Base-by-base conservation (phyloP, 352 stramenopile genomes). In the Globisporangium camurandrum region DNA sequence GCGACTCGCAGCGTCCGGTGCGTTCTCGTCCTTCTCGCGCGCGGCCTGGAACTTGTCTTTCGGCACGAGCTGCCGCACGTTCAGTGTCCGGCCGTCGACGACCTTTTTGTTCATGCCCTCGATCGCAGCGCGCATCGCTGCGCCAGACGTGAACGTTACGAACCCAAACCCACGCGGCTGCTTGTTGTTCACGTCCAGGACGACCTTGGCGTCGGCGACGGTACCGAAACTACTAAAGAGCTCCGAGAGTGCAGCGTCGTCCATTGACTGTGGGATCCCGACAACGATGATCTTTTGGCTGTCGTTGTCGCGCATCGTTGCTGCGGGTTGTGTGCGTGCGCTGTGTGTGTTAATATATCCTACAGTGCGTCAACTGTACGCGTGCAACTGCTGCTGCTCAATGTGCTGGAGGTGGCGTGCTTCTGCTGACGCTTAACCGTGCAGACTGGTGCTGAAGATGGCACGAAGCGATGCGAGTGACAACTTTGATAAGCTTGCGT, bases 231-330 rank as follows among this genome's bases (percentile, higher is more conserved):
- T 51, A 23, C 61, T 66, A 59, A 93, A 93, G n/a, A 93, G 62
- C 24, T 88, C 79, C 19, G 57, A 69, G 16, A 93, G 57, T 27
- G 61, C 71, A 9, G 66, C 64, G 44, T 91, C 79, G 45, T 91
- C 77, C 41, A 91, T 40, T 1, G 65, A 84, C 67, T 87, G 87
- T 44, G 76, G 61, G 46, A 93, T 83, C 26, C 81, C 78, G 41
- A 88, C 77, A 26, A 88, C 77, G 64, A 93, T 88, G 39, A 93
- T 64, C 77, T 93, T 93, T 61, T 86, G 77, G 45, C 67, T 85
- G 61, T 88, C 78, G 55, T 90, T 88, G 24, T 72, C 83, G 16
- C 79, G 61, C 74, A 83, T 88, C 10, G 33, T 28, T 33, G 22
- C 45, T 41, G 39, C 8, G 17, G 24, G 26, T 45, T 8, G 2